Evolutionary conservation across 257 asterid genomes (phyloP).

Genomic region (Apocynum venetum): DNA sequence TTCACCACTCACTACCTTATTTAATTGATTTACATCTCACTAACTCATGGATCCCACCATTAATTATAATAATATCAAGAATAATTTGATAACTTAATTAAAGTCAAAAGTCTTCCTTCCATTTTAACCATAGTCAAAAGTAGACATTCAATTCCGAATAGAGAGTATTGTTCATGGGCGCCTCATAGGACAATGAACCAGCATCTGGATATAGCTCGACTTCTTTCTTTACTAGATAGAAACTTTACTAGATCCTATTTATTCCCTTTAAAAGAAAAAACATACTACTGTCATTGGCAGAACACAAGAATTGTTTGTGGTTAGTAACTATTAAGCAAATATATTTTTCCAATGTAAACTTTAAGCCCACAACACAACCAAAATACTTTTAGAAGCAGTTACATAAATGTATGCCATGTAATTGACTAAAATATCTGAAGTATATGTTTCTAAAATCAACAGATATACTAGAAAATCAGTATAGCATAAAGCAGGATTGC

Average conservation of each 20-base stretch:
- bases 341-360: background rate
- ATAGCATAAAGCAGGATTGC: conserved; percentile 9
- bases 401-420: background rate
- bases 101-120: no score
- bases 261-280: background rate
- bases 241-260: background rate
- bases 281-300: background rate
- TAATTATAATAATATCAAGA: no score
- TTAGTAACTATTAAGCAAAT: background rate
- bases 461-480: background rate
- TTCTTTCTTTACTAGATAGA: background rate
- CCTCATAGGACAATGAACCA: background rate
- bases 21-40: no score
- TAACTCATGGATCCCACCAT: no score
- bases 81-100: no score
- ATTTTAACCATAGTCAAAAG: no score
- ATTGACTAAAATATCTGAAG: background rate
- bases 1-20: no score
- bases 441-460: background rate
- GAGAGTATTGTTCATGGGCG: background rate
- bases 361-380: conserved; percentile 6
- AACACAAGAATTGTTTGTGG: background rate
- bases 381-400: background rate
- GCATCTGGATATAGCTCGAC: background rate
- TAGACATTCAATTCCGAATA: no score